Percentiles rank a stretch among this genome's conserved stretches.
phyloP scores from a whole-genome alignment of 106 monocot genomes.

The Dioscorea zingiberensis region DNA sequence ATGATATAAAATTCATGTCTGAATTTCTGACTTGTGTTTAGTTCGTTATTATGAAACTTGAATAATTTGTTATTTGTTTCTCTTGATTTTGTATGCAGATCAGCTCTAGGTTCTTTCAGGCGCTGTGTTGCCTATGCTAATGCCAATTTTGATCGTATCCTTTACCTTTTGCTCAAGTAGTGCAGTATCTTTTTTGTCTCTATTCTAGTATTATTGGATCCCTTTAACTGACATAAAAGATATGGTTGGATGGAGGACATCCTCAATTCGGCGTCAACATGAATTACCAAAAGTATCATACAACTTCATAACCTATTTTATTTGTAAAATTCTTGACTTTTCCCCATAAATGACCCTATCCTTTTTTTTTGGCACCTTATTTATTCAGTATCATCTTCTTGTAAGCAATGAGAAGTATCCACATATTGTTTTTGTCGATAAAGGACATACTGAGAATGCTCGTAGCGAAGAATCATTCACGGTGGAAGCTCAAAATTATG shows the following conservation, averaged over 20 bases:
- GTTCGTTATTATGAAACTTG: no score
- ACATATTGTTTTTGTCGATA: slow-evolving; percentile 57
- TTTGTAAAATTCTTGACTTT: no score
- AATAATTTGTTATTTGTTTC: no score
- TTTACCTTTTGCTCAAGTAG: not conserved
- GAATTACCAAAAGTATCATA: slow-evolving; percentile 60
- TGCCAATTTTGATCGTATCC: slow-evolving; percentile 79
- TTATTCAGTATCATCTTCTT: slow-evolving; percentile 16
- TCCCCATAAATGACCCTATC: no score
- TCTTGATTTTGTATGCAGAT: slow-evolving; percentile 26
- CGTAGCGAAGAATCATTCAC: slow-evolving; percentile 12
- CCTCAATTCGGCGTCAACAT: slow-evolving; percentile 65
- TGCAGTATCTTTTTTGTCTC: not conserved
- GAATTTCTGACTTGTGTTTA: not conserved
- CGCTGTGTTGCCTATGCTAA: slow-evolving; percentile 76
- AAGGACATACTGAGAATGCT: slow-evolving; percentile 19
- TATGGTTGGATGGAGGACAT: slow-evolving; percentile 84
- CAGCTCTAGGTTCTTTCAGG: slow-evolving; percentile 59
- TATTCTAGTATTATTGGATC: not conserved
- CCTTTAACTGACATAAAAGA: slow-evolving; percentile 36
- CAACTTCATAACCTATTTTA: not conserved
- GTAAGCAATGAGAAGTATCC: slow-evolving; percentile 51
- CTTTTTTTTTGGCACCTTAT: not conserved
- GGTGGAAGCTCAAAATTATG: slow-evolving; percentile 18
- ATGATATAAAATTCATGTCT: slow-evolving; percentile 67